phyloP scores from a whole-genome alignment of 208 protist species.

The Leptomonas seymouri region DNA sequence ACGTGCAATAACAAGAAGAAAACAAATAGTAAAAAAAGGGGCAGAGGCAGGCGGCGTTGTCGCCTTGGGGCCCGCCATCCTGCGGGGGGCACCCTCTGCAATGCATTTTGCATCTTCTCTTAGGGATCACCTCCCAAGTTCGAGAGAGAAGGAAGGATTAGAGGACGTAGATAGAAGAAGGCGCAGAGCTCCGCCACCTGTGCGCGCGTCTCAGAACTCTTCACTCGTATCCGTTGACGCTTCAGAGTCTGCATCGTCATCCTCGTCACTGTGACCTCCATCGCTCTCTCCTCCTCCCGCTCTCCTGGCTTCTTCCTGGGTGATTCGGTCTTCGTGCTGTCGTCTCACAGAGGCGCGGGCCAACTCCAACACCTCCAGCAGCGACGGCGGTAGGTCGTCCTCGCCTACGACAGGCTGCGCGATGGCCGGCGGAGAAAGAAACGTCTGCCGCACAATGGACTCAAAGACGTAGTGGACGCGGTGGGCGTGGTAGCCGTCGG shows the following conservation, averaged over 20 bases:
- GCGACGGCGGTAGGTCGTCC: conserved; percentile 14
- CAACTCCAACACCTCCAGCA: conserved; percentile 6
- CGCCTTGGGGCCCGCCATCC: no score
- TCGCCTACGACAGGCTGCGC: conserved; percentile 7
- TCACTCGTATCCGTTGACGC: background rate
- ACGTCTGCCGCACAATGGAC: conserved; percentile 2
- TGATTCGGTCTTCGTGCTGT: background rate
- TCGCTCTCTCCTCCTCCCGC: background rate
- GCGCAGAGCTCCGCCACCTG: no score
- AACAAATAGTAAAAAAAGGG: no score
- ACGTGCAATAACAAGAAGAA: no score
- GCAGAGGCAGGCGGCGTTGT: no score
- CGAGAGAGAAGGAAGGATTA: no score
- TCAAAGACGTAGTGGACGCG: conserved; percentile 15
- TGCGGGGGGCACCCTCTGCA: no score
- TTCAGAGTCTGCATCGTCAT: background rate
- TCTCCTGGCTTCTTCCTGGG: no score
- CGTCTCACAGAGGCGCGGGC: background rate
- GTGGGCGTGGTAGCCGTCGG: conserved; percentile 13
- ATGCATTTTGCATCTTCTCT: no score
- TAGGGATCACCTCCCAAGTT: no score
- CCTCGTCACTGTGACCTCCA: background rate
- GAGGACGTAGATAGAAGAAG: no score
- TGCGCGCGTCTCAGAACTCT: no score
- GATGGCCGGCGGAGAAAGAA: background rate